phyloP scores from a whole-genome alignment of 106 monocot species.

The Gastrodia elata region DNA sequence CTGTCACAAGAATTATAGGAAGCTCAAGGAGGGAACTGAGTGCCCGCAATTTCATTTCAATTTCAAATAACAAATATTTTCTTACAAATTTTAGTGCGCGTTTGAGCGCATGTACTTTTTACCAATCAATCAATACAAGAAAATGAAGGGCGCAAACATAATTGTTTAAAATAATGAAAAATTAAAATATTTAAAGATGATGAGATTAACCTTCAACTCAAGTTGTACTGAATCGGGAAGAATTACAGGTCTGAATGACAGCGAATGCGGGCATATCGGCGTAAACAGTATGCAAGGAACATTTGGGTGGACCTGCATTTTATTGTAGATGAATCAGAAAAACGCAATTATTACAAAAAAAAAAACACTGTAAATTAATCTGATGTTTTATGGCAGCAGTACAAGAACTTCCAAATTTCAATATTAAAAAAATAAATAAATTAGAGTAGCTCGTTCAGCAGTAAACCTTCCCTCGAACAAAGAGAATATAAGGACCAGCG shows the following conservation, averaged over 20 bases:
- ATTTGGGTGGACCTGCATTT: constrained; percentile 94
- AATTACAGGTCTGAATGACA: constrained; percentile 97
- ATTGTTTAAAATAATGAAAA: not conserved
- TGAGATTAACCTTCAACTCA: constrained; percentile 71
- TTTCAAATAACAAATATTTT: no score
- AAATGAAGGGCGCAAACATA: not conserved
- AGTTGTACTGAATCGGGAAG: constrained; percentile 97
- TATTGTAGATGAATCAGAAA: not conserved
- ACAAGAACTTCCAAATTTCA: no score
- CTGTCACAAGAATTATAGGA: no score
- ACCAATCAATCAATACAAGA: not conserved
- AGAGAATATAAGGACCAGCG: not conserved
- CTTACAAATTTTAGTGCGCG: no score
- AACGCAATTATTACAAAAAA: not conserved
- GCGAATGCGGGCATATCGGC: constrained; percentile 93
- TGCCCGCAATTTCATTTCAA: no score
- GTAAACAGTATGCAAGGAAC: constrained; percentile 99
- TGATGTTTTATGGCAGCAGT: not conserved
- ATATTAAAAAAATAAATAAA: not conserved
- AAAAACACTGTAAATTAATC: not conserved
- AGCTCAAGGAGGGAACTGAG: no score
- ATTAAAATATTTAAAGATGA: not conserved
- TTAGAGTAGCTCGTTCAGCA: no score
- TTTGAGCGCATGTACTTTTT: no score
- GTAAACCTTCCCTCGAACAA: not conserved